These are phyloP conservation scores for Xylariomycetidae sp. DNA, from an alignment of 2,329 filamentous ascomycete species.

Conservation along the genomic window DNA sequence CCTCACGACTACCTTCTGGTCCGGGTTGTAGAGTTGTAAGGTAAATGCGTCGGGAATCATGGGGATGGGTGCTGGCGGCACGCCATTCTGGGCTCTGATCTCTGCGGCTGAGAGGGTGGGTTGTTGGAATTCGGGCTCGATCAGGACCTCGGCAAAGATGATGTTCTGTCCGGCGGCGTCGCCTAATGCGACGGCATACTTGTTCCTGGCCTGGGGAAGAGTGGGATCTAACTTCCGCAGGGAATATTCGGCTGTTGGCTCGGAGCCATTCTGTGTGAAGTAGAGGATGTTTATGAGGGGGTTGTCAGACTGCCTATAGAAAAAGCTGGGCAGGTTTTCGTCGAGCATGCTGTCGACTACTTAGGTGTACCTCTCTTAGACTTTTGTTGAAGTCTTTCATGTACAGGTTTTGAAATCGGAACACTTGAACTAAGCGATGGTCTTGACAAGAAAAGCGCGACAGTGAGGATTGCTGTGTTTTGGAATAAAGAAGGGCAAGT, in stretches of 20 bases:
- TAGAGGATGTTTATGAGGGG: constrained; percentile 53
- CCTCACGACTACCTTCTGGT: constrained; percentile 71
- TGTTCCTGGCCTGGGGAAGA: constrained; percentile 67
- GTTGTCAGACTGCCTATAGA: constrained; percentile 48
- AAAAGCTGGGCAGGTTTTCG: constrained; percentile 82
- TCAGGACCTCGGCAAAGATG: constrained; percentile 80
- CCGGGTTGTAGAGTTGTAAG: constrained; percentile 91
- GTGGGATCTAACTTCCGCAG: constrained; percentile 71
- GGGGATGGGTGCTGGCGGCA: constrained; percentile 62
- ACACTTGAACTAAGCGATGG: no score
- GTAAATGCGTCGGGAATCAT: constrained; percentile 72
- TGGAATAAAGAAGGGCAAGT: no score
- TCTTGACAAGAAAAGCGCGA: no score
- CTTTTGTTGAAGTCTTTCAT: no score
- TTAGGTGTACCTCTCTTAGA: no score
- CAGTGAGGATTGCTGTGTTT: no score
- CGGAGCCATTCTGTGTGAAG: constrained; percentile 69
- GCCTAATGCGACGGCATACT: constrained; percentile 80
- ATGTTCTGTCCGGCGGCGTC: constrained; percentile 78
- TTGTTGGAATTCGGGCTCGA: constrained; percentile 81
- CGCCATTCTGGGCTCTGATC: constrained; percentile 65
- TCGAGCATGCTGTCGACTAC: constrained; percentile 73
- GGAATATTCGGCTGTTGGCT: constrained; percentile 75
- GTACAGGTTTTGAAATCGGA: no score
- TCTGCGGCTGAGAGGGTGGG: constrained; percentile 78